Percentiles rank a stretch among this genome's conserved stretches.
These are phyloP conservation scores for Mycena floridula DNA, from an alignment of 768 basidiomycete genomes.

Conservation along the genomic window DNA sequence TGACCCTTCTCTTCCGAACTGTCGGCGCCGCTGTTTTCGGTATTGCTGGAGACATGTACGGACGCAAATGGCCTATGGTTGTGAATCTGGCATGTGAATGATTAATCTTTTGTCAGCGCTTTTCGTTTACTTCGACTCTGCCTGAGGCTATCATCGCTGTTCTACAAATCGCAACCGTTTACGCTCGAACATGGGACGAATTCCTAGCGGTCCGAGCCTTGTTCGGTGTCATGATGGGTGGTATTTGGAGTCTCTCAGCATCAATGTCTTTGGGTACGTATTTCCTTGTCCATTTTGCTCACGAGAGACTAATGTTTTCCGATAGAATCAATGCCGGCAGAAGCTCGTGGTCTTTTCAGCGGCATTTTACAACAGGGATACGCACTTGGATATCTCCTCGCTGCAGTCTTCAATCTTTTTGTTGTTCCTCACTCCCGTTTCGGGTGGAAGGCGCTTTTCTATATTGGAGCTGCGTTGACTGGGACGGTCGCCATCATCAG, in stretches of 20 bases:
- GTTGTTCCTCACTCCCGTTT: conserved; percentile 21
- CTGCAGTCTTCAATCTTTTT: conserved; percentile 53
- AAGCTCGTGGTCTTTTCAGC: conserved; percentile 54
- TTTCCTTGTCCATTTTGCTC: conserved; percentile 43
- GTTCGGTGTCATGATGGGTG: conserved; percentile 53
- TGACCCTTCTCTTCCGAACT: conserved; percentile 68
- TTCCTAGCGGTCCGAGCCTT: conserved; percentile 51
- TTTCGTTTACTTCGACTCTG: background rate
- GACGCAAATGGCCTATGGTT: conserved; percentile 11
- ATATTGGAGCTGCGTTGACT: conserved; percentile 45
- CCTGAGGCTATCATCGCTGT: conserved; percentile 25
- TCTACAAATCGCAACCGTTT: background rate
- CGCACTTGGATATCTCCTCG: conserved; percentile 58
- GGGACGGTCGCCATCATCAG: conserved; percentile 48
- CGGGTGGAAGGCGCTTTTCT: conserved; percentile 56
- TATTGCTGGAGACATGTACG: conserved; percentile 24
- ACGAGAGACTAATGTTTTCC: no score
- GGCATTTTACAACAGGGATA: conserved; percentile 70
- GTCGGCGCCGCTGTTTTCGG: conserved; percentile 29
- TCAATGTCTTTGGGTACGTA: conserved; percentile 31
- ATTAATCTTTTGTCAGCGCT: background rate
- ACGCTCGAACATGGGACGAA: background rate
- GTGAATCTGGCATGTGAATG: conserved; percentile 5
- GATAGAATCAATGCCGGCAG: conserved; percentile 46
- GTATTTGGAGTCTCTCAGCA: conserved; percentile 4